These are phyloP conservation scores for Parathielavia appendiculata DNA, from an alignment of 495 filamentous ascomycete genomes.

Conservation along the genomic window DNA sequence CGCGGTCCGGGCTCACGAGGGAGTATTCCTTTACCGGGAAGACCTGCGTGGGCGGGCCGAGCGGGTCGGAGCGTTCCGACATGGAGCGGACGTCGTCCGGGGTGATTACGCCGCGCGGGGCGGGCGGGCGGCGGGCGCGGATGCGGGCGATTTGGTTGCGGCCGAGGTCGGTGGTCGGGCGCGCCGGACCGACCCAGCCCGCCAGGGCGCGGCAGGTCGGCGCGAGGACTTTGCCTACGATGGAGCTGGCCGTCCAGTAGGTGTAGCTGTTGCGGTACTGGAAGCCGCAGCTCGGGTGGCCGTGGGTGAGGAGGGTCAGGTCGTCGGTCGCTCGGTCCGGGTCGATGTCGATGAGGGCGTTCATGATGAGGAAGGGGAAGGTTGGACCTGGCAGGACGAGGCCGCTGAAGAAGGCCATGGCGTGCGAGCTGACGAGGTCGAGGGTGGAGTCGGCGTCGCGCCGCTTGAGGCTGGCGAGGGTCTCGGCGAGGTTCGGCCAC, in stretches of 20 bases:
- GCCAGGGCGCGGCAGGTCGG: conserved; percentile 66
- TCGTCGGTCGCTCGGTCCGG: conserved; percentile 52
- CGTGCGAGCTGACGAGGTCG: conserved; percentile 56
- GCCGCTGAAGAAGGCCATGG: conserved; percentile 68
- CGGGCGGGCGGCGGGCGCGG: conserved; percentile 44
- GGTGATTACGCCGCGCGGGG: conserved; percentile 31
- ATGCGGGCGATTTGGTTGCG: conserved; percentile 60
- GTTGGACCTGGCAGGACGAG: conserved; percentile 63
- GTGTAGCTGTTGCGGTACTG: conserved; percentile 63
- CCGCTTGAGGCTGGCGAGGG: conserved; percentile 53
- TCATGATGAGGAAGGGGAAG: conserved; percentile 68
- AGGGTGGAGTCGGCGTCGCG: conserved; percentile 50
- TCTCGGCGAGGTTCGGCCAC: conserved; percentile 64
- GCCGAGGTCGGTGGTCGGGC: conserved; percentile 54
- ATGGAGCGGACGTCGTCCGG: conserved; percentile 54
- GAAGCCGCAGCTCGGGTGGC: conserved; percentile 61
- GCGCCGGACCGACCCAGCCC: conserved; percentile 64
- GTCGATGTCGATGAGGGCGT: conserved; percentile 65
- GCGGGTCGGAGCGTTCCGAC: conserved; percentile 56
- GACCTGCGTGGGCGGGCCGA: conserved; percentile 51
- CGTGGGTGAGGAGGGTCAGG: conserved; percentile 56
- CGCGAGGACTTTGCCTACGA: conserved; percentile 72
- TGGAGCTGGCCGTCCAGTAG: conserved; percentile 64
- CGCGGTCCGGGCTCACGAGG: conserved; percentile 48
- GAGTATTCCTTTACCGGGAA: conserved; percentile 61